Evolutionary conservation across 2,329 filamentous ascomycete genomes (phyloP).

Genomic region (Tolypocladium paradoxum): DNA sequence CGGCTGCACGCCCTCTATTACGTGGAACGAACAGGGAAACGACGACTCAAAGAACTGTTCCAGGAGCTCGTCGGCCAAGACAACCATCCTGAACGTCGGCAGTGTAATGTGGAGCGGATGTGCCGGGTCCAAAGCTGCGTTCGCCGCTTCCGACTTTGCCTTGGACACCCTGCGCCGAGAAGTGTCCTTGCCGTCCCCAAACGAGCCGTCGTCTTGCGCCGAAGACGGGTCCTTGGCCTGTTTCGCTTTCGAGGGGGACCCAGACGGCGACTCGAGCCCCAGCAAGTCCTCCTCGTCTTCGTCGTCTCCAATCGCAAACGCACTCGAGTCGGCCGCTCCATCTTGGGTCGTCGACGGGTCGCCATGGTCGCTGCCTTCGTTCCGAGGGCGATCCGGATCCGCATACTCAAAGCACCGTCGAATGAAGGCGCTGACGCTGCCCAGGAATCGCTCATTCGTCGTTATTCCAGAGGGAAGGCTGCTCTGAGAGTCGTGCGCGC

Average conservation of each 20-base stretch:
- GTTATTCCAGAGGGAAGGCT: conserved; percentile 40
- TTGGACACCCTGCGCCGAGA: conserved; percentile 39
- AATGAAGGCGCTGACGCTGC: conserved; percentile 92
- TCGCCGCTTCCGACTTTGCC: conserved; percentile 66
- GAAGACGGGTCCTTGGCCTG: conserved; percentile 30
- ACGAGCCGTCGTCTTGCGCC: conserved; percentile 12
- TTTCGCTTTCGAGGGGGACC: conserved; percentile 30
- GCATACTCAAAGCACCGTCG: conserved; percentile 96
- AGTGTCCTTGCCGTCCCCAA: conserved; percentile 5
- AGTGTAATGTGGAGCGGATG: conserved; percentile 93
- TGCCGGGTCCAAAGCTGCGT: conserved; percentile 81
- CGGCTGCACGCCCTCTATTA: conserved; percentile 53
- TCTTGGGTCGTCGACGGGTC: conserved; percentile 12
- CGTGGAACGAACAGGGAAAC: conserved; percentile 85
- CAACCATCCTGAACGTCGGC: conserved; percentile 97
- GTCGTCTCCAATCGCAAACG: conserved; percentile 70
- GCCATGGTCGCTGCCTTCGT: conserved; percentile 30
- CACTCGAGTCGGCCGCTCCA: conserved; percentile 26
- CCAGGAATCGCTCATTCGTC: conserved; percentile 79
- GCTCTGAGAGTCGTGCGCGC: conserved; percentile 20
- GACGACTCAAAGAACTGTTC: conserved; percentile 97
- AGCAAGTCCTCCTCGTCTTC: conserved; percentile 48
- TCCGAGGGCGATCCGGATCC: conserved; percentile 71
- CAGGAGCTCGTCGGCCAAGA: conserved; percentile 87
- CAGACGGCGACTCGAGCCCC: conserved; percentile 39